A percentile compares a stretch with the other conserved stretches of the same genome.
Evolutionary conservation across 1,139 yeast species (phyloP).

Genomic region (Taiozyma sp.): DNA sequence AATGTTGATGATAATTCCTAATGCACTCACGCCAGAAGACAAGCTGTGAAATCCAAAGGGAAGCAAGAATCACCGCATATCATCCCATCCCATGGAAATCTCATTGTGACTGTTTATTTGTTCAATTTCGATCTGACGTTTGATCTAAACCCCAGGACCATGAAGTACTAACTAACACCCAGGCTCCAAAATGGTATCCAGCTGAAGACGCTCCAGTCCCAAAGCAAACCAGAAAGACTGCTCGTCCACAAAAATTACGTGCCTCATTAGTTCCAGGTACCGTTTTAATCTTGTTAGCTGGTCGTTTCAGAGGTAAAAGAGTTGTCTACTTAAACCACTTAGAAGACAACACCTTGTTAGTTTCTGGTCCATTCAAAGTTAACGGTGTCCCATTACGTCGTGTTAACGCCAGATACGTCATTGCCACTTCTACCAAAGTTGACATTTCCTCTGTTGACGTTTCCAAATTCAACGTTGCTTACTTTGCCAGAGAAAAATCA

Average conservation of each 20-base stretch:
- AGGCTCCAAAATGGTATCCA: constrained; percentile 94
- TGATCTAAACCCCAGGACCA: neutral
- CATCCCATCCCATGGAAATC: neutral
- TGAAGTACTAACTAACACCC: constrained; percentile 12
- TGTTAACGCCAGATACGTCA: constrained; percentile 98
- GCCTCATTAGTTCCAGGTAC: constrained; percentile 98
- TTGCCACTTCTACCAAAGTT: constrained; percentile 96
- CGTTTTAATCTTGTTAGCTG: constrained; percentile 96
- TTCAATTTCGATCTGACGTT: neutral
- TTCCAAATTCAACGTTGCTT: constrained; percentile 89
- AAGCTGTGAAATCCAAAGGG: neutral
- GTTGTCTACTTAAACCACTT: constrained; percentile 97
- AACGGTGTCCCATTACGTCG: constrained; percentile 99
- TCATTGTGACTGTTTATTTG: neutral
- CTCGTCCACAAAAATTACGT: constrained; percentile 95
- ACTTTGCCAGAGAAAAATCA: constrained; percentile 95
- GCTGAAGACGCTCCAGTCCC: constrained; percentile 90
- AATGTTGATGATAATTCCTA: neutral
- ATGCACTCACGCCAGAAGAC: neutral
- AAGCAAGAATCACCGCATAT: neutral
- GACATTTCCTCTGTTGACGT: constrained; percentile 78
- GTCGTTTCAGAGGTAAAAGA: constrained; percentile 99
- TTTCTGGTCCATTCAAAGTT: constrained; percentile 99
- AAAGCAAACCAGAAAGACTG: constrained; percentile 84
- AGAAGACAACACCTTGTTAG: constrained; percentile 98